Evolutionary conservation across 2,329 filamentous ascomycete genomes (phyloP).

Genomic region (Aureobasidium sp.): DNA sequence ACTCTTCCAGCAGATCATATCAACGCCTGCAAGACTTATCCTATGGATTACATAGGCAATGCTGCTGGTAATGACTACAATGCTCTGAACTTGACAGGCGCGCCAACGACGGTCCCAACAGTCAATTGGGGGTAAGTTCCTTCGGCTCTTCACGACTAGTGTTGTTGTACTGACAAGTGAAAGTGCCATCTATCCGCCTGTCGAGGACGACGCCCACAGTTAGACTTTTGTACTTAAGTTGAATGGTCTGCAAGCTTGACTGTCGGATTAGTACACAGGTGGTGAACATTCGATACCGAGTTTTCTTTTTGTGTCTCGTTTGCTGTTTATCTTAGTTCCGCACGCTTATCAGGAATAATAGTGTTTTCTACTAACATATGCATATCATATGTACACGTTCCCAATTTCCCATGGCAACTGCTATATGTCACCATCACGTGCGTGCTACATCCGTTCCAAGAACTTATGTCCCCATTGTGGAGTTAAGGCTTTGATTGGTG

Average conservation of each 20-base stretch:
- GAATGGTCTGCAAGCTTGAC: neutral
- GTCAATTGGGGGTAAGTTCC: conserved; percentile 2
- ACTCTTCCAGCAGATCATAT: conserved; percentile 58
- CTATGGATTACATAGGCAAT: conserved; percentile 56
- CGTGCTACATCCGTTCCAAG: too few relatives aligned
- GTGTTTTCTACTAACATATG: neutral
- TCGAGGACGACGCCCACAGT: neutral
- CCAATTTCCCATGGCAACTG: neutral
- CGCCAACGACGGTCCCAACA: neutral
- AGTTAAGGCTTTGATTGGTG: too few relatives aligned
- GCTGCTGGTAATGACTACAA: conserved; percentile 65
- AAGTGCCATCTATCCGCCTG: conserved; percentile 9
- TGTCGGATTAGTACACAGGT: neutral
- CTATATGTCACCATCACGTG: too few relatives aligned
- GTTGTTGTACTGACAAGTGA: neutral
- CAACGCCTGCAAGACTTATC: conserved; percentile 50
- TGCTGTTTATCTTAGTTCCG: neutral
- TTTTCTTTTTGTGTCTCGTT: neutral
- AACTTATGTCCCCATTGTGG: too few relatives aligned
- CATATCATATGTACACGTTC: neutral
- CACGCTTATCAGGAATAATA: neutral
- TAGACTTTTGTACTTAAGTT: neutral
- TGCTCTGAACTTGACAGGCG: conserved; percentile 55
- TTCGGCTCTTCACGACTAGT: too few relatives aligned
- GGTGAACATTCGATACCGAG: too few relatives aligned